Conservation (phyloP, 2,329 filamentous ascomycete species). For the Chaetomium olivaceum region DNA sequence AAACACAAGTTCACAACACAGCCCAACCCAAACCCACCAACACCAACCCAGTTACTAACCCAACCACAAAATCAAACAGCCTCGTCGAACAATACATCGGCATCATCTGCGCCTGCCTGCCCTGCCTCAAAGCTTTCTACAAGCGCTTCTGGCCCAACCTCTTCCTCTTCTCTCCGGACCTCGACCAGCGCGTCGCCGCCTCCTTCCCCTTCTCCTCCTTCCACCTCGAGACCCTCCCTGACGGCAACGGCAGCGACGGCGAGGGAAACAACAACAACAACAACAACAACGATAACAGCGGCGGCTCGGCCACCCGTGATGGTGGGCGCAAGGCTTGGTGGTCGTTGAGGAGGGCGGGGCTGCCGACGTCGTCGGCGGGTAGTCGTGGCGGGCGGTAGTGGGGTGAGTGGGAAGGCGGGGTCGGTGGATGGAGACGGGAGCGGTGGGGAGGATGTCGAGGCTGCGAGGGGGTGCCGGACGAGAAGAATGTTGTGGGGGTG, state of each 20-base stretch:
- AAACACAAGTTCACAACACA: too few species aligned
- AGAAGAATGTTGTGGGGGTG: not conserved
- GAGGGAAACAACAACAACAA: not conserved
- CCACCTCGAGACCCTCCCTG: not conserved
- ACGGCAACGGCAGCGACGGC: not conserved
- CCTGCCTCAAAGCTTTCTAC: conserved; percentile 22
- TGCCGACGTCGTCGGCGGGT: not conserved
- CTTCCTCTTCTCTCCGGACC: conserved; percentile 14
- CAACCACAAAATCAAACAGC: not conserved
- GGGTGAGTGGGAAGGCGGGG: not conserved
- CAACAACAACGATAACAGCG: too few species aligned
- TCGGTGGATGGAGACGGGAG: not conserved
- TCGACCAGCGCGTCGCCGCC: conserved; percentile 11
- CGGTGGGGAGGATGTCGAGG: not conserved
- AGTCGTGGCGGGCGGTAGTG: too few species aligned
- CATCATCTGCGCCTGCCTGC: conserved; percentile 24
- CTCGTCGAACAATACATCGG: conserved; percentile 22
- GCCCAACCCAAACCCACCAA: not conserved
- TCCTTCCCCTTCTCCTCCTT: conserved; percentile 3
- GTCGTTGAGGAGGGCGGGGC: not conserved
- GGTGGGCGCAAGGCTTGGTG: conserved; percentile 4
- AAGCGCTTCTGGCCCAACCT: conserved; percentile 19
- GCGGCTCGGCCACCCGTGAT: not conserved
- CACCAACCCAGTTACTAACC: not conserved
- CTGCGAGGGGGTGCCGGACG: not conserved